Evolutionary conservation across 495 filamentous ascomycete genomes (phyloP), one percentile per base, ranked within the genome.

Genomic region (Penicillium canariense): DNA sequence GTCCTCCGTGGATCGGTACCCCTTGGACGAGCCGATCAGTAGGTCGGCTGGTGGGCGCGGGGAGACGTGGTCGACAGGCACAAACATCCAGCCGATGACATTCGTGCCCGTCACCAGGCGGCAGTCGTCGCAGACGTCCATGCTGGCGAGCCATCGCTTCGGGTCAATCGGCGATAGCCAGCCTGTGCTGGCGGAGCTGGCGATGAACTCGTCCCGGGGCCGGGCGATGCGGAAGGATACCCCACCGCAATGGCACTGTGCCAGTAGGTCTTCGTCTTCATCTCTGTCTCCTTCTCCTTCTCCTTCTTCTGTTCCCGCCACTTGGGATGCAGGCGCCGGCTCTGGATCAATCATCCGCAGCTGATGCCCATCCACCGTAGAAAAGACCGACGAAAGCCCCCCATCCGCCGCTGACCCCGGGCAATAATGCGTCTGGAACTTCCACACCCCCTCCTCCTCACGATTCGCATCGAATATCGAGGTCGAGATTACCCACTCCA

Each of bases 101-200:
- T 83, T 74, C 1, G 61, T 61, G 1, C 80, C 81, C 5, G 52
- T 68, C 1, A 64, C 62, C 12, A 79, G 57, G 0, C 79, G 77
- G 54, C 81, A 84, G 31, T 78, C 77, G 47, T 77, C 72, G 55
- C 82, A 84, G 14, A 70, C 58, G 54, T 82, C 80, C 36, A 77
- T 55, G 1, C 58, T 52, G 11, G 67, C 75, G 1, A 77, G 59
- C 52, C 60, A 68, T 50, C 80, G 80, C 25, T 60, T 68, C 22
- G 67, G 65, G 22, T 65, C 67, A 0, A 70, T 54, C 23, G 75
- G 67, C 22, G 76, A 66, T 43, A 72, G 67, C 75, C 75, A 82
- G 0, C 65, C 64, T 12, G 56, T 31, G 17, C 73, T 68, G 12
- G 57, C 55, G 20, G 61, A 52, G 39, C 66, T 66, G 9, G 61